phyloP scores from a whole-genome alignment of 352 stramenopile species.

The Phytophthora pini region DNA sequence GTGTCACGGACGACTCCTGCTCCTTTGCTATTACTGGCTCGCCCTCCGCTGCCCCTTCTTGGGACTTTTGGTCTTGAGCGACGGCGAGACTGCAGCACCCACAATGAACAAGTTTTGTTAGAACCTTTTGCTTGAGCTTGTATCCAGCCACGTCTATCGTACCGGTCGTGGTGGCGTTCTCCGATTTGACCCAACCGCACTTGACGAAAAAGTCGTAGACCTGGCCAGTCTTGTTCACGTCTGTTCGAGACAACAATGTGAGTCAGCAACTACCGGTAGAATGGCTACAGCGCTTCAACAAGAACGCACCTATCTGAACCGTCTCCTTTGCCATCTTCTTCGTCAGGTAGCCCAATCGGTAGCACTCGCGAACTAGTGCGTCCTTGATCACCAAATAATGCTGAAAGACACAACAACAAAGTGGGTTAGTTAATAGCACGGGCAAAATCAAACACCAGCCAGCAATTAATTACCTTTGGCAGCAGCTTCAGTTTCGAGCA shows the following conservation, averaged over 20 bases:
- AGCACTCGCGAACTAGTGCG: constrained; percentile 91
- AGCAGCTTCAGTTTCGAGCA: constrained; percentile 92
- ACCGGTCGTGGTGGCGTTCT: constrained; percentile 63
- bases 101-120: neutral
- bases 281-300: constrained; percentile 12
- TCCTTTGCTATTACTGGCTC: constrained; percentile 24
- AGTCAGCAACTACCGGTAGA: constrained; percentile 17
- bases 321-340: constrained; percentile 86
- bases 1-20: constrained; percentile 34
- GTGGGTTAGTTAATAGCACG: constrained; percentile 9
- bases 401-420: constrained; percentile 32
- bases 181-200: constrained; percentile 85
- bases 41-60: constrained; percentile 19
- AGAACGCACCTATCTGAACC: constrained; percentile 89
- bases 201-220: constrained; percentile 93
- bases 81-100: constrained; percentile 32
- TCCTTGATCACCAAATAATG: constrained; percentile 97
- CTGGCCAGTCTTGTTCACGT: constrained; percentile 85
- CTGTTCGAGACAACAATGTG: constrained; percentile 39
- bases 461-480: constrained; percentile 70
- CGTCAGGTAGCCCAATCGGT: constrained; percentile 75
- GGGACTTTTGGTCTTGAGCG: constrained; percentile 33
- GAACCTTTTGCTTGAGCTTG: neutral
- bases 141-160: constrained; percentile 4
- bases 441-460: neutral